These are phyloP conservation scores for Neurospora sp. DNA, from an alignment of 495 filamentous ascomycete species.

Conservation along the genomic window DNA sequence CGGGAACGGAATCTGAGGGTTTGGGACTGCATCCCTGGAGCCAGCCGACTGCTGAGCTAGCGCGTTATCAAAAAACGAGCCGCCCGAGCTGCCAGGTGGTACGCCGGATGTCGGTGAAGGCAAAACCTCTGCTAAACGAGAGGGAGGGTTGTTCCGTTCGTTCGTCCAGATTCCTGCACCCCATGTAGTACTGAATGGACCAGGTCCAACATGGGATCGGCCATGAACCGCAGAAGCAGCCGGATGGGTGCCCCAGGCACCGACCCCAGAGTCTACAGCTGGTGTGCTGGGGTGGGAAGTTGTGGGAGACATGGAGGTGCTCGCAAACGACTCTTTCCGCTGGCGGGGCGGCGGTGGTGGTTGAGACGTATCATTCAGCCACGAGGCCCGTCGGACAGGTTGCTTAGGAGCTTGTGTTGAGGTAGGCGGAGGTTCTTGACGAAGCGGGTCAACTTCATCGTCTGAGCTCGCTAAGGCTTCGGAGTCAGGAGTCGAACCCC, in stretches of 20 bases:
- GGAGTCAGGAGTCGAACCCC: slow-evolving; percentile 82
- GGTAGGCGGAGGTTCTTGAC: slow-evolving; percentile 35
- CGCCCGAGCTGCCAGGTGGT: slow-evolving; percentile 35
- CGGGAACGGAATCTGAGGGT: slow-evolving; percentile 71
- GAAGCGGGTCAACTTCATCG: slow-evolving; percentile 61
- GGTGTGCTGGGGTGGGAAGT: slow-evolving; percentile 67
- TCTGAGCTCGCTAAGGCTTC: slow-evolving; percentile 89
- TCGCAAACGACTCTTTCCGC: slow-evolving; percentile 51
- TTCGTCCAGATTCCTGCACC: slow-evolving; percentile 66
- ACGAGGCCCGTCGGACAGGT: slow-evolving; percentile 48
- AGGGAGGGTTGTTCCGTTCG: slow-evolving; percentile 67
- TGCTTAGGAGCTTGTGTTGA: slow-evolving; percentile 33
- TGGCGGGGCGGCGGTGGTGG: slow-evolving; percentile 29
- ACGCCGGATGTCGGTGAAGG: slow-evolving; percentile 64
- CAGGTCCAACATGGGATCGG: slow-evolving; percentile 45
- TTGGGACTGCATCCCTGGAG: slow-evolving; percentile 32
- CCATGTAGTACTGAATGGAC: slow-evolving; percentile 52
- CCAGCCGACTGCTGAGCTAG: slow-evolving; percentile 32
- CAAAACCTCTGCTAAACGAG: slow-evolving; percentile 62
- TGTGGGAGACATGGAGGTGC: slow-evolving; percentile 61
- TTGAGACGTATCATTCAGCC: slow-evolving; percentile 49
- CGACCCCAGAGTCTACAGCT: slow-evolving; percentile 49
- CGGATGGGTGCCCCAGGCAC: slow-evolving; percentile 51
- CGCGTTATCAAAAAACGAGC: slow-evolving; percentile 35
- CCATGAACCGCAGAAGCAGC: slow-evolving; percentile 39